Base-by-base conservation (phyloP, 1,284 basidiomycete species). In the Farysia itapuensis region DNA sequence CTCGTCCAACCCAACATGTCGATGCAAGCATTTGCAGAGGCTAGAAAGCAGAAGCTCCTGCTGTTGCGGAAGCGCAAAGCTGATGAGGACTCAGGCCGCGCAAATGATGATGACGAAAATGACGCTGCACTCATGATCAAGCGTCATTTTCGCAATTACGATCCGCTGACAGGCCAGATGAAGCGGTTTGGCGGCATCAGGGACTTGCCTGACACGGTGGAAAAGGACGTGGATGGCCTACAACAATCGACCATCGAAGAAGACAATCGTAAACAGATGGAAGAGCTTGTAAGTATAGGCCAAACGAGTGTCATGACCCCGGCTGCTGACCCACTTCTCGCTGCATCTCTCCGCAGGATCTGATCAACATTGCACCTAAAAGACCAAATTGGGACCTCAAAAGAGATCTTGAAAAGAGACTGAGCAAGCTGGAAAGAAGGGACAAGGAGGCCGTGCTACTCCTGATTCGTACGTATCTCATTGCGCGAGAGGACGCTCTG, bases 371-470 rank as follows among this genome's bases (percentile, higher is more conserved):
- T 63, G 93, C 93, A 20, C 94, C 94, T 2, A 94, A 93, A 81
- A 83, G 90, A 37, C 85, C 88, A 9, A 97, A 97, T 77, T 97
- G 94, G 93, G 94, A 97, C 78, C 80, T 98, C 60, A 96, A 94
- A 77, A 85, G 93, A 35, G 91, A 96, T 72, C 85, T 93, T 79
- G 88, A 90, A 45, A 90, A 88, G 79, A 89, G 93, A 71, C 81
- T 94, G 40, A 82, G 84, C 11, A 93, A 86, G 75, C 80, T 97
- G n/a, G 90, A 95, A 72, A 81, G 89, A 54, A 85, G 85, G 77
- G 95, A 91, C 1, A 89, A 94, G 65, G 88, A 94, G 75, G 86
- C 93, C 1, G 88, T 95, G 53, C 87, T 94, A 65, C 87, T 86
- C 5, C 82, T 97, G 18, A 96, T 97, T 72, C 86, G 93, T 93